Conservation (phyloP, 331 rosid species). For the Acacia pycnantha region DNA sequence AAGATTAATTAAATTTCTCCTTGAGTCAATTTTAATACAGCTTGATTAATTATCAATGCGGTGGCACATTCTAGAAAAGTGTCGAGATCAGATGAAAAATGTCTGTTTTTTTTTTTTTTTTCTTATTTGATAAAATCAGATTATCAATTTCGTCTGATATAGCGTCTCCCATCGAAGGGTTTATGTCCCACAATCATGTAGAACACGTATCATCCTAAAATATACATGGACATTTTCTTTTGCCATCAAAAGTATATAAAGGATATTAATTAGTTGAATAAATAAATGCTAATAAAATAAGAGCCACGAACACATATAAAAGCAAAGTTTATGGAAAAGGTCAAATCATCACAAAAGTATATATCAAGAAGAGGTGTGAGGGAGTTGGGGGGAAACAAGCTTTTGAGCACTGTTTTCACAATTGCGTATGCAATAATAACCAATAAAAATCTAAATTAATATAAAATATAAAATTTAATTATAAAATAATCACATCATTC, state of each 20-base stretch:
- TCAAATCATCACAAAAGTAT: background rate
- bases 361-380: background rate
- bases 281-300: slow-evolving; percentile 5
- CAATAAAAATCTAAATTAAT: background rate
- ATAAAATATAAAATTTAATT: no score
- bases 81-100: background rate
- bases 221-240: background rate
- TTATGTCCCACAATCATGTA: background rate
- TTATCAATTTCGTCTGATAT: background rate
- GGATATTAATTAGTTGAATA: background rate
- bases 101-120: background rate
- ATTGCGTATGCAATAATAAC: background rate
- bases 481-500: background rate
- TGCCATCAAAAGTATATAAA: no score
- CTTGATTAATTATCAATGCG: background rate
- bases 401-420: background rate
- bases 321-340: background rate
- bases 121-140: background rate
- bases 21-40: background rate
- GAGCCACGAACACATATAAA: background rate
- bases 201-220: slow-evolving; percentile 19
- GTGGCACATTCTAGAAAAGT: background rate
- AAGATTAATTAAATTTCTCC: background rate
- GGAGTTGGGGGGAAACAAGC: background rate
- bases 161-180: background rate